Conservation (phyloP, 2,329 filamentous ascomycete species). For the Fusarium sp. region DNA sequence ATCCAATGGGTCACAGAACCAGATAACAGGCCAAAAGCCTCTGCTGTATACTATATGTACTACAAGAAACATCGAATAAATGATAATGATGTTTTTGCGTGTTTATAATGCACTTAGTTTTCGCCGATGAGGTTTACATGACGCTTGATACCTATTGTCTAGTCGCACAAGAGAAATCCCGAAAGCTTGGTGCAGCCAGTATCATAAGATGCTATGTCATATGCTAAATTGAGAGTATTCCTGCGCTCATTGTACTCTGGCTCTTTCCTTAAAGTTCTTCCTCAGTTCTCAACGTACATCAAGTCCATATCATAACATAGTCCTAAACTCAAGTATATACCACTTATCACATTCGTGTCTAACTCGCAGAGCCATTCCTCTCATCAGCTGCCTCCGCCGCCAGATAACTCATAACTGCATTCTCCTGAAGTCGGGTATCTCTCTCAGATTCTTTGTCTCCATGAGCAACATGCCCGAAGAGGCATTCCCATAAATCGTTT, state of each 20-base stretch:
- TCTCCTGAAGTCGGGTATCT: slow-evolving; percentile 49
- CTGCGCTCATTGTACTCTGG: neutral
- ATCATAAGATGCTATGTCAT: neutral
- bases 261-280: neutral
- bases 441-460: slow-evolving; percentile 37
- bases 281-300: neutral
- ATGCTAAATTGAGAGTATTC: neutral
- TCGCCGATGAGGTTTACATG: neutral
- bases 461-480: slow-evolving; percentile 74
- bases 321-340: neutral
- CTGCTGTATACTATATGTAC: slow-evolving; percentile 45
- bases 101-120: neutral
- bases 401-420: slow-evolving; percentile 56
- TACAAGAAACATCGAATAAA: slow-evolving; percentile 34
- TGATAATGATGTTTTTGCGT: slow-evolving; percentile 22
- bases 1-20: slow-evolving; percentile 23
- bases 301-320: neutral
- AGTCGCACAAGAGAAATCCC: no score
- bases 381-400: slow-evolving; percentile 59
- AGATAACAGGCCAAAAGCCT: slow-evolving; percentile 21
- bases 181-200: neutral
- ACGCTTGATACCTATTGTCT: neutral
- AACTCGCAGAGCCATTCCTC: slow-evolving; percentile 41
- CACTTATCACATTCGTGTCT: neutral
- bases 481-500: slow-evolving; percentile 86